These are phyloP conservation scores for Pleodorina starrii DNA, from an alignment of 139 green algal genomes.

Conservation along the genomic window DNA sequence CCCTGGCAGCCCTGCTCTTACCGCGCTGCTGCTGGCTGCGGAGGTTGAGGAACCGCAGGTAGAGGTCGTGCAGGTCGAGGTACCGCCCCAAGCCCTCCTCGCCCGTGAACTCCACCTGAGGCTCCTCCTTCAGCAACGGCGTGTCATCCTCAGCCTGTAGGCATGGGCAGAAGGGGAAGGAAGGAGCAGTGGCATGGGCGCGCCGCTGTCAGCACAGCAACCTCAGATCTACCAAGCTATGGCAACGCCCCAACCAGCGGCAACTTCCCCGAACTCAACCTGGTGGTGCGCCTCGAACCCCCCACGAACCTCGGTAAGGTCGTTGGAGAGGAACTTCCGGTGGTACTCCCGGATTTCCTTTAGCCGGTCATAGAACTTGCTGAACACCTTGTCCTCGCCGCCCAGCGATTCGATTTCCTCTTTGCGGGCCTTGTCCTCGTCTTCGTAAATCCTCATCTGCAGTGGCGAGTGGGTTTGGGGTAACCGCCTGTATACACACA, in stretches of 20 bases:
- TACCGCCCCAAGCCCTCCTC: constrained; percentile 92
- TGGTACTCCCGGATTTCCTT: constrained; percentile 94
- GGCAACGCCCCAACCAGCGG: too few species aligned
- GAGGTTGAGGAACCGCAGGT: constrained; percentile 85
- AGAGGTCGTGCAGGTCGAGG: constrained; percentile 92
- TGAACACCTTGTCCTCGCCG: constrained; percentile 71
- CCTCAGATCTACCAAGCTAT: too few species aligned
- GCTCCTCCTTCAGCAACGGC: constrained; percentile 69
- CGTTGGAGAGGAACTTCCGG: constrained; percentile 74
- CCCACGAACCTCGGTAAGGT: constrained; percentile 81
- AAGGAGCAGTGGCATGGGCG: too few species aligned
- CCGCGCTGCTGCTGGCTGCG: constrained; percentile 71
- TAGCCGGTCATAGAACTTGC: constrained; percentile 93
- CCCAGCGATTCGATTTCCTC: constrained; percentile 93
- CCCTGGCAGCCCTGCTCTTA: background rate
- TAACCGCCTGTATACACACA: constrained; percentile 2
- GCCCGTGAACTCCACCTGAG: constrained; percentile 83
- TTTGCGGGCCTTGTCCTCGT: constrained; percentile 85
- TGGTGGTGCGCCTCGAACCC: too few species aligned
- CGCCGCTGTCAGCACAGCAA: too few species aligned
- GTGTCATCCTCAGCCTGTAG: constrained; percentile 76
- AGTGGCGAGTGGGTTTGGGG: too few species aligned
- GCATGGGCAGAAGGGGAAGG: background rate
- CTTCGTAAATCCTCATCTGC: constrained; percentile 90
- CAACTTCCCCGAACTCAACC: too few species aligned